A percentile compares a stretch with the other conserved stretches of the same genome.
Evolutionary conservation across 192 early-diverging fungal species (phyloP).

Genomic region (Phycomyces nitens): DNA sequence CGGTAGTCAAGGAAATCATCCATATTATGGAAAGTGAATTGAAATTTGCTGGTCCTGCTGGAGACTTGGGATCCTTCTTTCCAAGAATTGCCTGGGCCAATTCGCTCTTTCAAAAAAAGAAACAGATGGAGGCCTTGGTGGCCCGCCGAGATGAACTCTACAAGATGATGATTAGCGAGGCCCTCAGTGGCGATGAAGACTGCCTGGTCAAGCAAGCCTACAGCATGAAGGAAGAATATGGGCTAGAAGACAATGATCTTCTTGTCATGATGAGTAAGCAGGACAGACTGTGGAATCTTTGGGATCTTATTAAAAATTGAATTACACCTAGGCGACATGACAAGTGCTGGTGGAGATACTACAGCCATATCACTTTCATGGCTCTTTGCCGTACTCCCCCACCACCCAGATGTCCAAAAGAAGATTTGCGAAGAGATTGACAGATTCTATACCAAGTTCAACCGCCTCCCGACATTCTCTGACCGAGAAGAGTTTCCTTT

Average conservation of each 20-base stretch:
- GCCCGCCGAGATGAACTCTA: not conserved
- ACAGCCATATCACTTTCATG: conserved; percentile 2
- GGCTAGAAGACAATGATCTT: not conserved
- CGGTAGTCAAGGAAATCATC: not conserved
- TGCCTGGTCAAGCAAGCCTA: conserved; percentile 3
- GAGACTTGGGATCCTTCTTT: not conserved
- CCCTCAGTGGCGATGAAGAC: not conserved
- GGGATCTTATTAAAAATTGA: no score
- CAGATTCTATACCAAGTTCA: not conserved
- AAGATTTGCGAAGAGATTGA: conserved; percentile 4
- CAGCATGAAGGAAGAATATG: not conserved
- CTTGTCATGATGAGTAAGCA: not conserved
- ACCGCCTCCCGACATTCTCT: not conserved
- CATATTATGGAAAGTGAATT: not conserved
- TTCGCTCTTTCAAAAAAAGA: not conserved
- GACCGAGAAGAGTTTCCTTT: conserved; percentile 5
- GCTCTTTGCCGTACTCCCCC: conserved; percentile 2
- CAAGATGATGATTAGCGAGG: not conserved
- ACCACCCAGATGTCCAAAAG: not conserved
- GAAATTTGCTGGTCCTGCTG: conserved; percentile 2
- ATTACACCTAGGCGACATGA: no score
- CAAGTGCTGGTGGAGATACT: no score
- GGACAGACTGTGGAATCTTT: no score
- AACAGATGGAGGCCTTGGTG: not conserved
- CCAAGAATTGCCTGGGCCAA: not conserved